A percentile compares a stretch with the other conserved stretches of the same genome.
phyloP scores from a whole-genome alignment of 176 grass and related monocot species.

The Cocos nucifera region DNA sequence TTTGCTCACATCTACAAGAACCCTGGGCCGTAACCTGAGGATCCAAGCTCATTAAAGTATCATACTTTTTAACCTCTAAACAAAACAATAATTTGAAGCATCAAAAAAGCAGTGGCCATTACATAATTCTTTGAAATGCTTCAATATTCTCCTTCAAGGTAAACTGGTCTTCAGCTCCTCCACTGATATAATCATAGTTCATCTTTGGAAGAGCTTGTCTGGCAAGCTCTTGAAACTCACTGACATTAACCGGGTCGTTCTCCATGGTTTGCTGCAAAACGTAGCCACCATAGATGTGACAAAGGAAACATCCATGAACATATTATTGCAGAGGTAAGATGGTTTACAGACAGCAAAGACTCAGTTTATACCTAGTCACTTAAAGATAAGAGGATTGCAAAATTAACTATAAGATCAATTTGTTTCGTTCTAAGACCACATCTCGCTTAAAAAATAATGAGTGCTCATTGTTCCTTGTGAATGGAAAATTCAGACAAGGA shows the following conservation, averaged over 20 bases:
- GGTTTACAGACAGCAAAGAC: no score
- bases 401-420: no score
- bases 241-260: constrained; percentile 47
- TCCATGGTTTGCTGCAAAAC: constrained; percentile 43
- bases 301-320: no score
- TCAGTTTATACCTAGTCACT: no score
- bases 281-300: not conserved
- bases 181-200: constrained; percentile 69
- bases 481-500: no score
- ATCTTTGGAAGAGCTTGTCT: constrained; percentile 71
- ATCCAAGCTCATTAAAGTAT: constrained; percentile 1
- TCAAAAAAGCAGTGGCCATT: not conserved
- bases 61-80: not conserved
- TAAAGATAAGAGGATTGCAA: no score
- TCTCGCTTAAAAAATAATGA: no score
- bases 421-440: no score
- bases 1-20: constrained; percentile 80
- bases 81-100: constrained; percentile 3
- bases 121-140: constrained; percentile 77
- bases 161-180: constrained; percentile 73
- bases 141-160: constrained; percentile 75
- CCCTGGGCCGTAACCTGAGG: constrained; percentile 66
- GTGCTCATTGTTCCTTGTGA: no score
- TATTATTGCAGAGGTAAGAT: no score
- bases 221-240: constrained; percentile 62